A percentile compares a stretch with the other conserved stretches of the same genome.
phyloP scores from a whole-genome alignment of 352 stramenopile species.

The Stephanocyclus meneghinianus region DNA sequence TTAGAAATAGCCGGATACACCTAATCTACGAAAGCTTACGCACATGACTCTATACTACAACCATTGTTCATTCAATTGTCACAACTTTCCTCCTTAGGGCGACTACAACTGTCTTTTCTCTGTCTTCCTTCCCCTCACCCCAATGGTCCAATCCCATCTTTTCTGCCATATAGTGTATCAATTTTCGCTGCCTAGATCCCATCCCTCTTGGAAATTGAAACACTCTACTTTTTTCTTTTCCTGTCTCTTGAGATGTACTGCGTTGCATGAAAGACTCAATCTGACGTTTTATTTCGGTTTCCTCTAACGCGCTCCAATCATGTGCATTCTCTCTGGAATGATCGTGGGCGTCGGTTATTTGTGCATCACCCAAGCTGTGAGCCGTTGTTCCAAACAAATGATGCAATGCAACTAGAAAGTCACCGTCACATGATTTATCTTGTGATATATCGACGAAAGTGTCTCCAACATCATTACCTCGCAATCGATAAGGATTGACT shows the following conservation, averaged over 20 bases:
- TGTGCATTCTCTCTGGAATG: conserved; percentile 8
- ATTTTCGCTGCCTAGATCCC: conserved; percentile 58
- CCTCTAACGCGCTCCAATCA: conserved; percentile 62
- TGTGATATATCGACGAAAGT: neutral
- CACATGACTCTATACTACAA: neutral
- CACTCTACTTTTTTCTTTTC: neutral
- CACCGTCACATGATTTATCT: conserved; percentile 33
- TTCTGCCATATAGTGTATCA: conserved; percentile 70
- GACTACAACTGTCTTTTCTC: conserved; percentile 64
- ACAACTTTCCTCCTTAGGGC: conserved; percentile 5
- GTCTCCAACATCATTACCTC: neutral
- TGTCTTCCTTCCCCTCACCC: conserved; percentile 54
- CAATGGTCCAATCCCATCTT: conserved; percentile 60
- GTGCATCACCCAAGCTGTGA: neutral
- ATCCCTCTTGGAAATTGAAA: conserved; percentile 59
- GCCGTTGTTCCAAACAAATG: conserved; percentile 42
- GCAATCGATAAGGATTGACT: conserved; percentile 20
- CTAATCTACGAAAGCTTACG: neutral
- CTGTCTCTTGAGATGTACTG: neutral
- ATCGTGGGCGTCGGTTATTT: neutral
- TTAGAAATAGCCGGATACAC: neutral
- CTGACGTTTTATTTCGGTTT: conserved; percentile 45
- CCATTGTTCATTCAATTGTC: neutral
- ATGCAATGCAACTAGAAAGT: conserved; percentile 44
- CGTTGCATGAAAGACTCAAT: conserved; percentile 46